Percentiles rank a stretch among this genome's conserved stretches.
phyloP scores from a whole-genome alignment of 2,329 filamentous ascomycete species.

The Harringtonia lauricola region DNA sequence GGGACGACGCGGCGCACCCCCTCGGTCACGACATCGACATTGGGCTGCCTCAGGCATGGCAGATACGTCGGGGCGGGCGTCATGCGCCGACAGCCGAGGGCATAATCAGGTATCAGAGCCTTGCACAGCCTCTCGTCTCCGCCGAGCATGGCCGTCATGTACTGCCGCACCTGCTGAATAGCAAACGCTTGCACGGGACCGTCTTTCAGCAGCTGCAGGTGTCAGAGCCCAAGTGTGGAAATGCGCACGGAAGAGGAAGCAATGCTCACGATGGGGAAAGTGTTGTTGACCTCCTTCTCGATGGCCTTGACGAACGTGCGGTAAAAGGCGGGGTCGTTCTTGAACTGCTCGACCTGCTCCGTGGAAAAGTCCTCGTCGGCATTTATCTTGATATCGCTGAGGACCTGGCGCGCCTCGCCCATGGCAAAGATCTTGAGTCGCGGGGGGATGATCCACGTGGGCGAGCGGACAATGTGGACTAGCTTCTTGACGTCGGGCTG shows the following conservation, averaged over 20 bases:
- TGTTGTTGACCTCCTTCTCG: conserved; percentile 31
- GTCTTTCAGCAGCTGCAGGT: conserved; percentile 24
- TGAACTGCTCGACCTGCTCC: conserved; percentile 35
- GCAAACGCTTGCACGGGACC: conserved; percentile 30
- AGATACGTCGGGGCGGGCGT: conserved; percentile 41
- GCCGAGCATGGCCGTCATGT: conserved; percentile 36
- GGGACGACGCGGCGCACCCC: conserved; percentile 33
- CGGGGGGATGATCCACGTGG: conserved; percentile 29
- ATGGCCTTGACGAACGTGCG: conserved; percentile 33
- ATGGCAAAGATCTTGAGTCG: conserved; percentile 24
- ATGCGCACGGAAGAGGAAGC: background rate
- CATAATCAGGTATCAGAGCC: conserved; percentile 37
- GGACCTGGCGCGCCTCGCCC: conserved; percentile 24
- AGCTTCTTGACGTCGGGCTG: conserved; percentile 26
- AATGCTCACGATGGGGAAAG: conserved; percentile 28
- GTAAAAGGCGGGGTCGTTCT: conserved; percentile 32
- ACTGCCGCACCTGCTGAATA: conserved; percentile 27
- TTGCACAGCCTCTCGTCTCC: conserved; percentile 37
- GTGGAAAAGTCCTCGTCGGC: conserved; percentile 29
- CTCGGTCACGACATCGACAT: conserved; percentile 35
- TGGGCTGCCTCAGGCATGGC: conserved; percentile 30
- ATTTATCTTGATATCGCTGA: conserved; percentile 29
- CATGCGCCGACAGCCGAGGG: conserved; percentile 35
- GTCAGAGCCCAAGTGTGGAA: conserved; percentile 1
- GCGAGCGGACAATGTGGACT: conserved; percentile 27